These are phyloP conservation scores for Friedmanniomyces simplex DNA, from an alignment of 495 filamentous ascomycete species.

Conservation along the genomic window DNA sequence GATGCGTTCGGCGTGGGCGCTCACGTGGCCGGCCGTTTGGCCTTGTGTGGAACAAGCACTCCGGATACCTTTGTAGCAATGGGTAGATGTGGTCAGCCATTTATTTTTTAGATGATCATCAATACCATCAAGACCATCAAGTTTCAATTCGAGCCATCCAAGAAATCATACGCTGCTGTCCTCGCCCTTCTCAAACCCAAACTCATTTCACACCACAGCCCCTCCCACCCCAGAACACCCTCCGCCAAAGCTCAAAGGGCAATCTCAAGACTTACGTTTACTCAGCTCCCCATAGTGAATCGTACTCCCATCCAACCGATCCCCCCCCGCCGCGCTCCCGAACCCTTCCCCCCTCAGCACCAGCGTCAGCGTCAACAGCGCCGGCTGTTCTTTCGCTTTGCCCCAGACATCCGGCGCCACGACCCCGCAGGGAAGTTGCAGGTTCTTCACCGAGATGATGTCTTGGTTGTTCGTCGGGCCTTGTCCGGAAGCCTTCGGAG, in stretches of 20 bases:
- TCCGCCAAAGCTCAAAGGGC: too few relatives aligned
- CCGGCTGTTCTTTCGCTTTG: conserved; percentile 42
- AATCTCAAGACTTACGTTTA: too few relatives aligned
- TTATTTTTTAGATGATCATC: too few relatives aligned
- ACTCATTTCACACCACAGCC: too few relatives aligned
- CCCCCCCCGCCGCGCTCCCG: conserved; percentile 35
- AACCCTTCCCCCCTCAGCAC: conserved; percentile 37
- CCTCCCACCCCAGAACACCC: too few relatives aligned
- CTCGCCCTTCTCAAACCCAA: too few relatives aligned
- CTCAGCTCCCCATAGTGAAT: conserved; percentile 51
- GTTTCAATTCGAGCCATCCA: too few relatives aligned
- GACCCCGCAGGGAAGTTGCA: conserved; percentile 35
- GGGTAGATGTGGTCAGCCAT: too few relatives aligned
- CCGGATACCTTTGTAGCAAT: conserved; percentile 40
- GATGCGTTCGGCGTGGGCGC: neutral
- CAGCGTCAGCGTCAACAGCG: conserved; percentile 41
- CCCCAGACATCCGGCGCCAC: conserved; percentile 47
- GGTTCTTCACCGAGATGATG: conserved; percentile 38
- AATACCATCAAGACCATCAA: too few relatives aligned
- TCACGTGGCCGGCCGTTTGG: neutral
- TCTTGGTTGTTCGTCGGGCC: conserved; percentile 7
- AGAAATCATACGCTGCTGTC: too few relatives aligned
- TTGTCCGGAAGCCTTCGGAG: too few relatives aligned
- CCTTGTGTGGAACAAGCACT: neutral
- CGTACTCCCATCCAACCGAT: conserved; percentile 43